Base-by-base conservation (phyloP, 805 yeast genomes). In the Candida pseudoglaebosa region DNA sequence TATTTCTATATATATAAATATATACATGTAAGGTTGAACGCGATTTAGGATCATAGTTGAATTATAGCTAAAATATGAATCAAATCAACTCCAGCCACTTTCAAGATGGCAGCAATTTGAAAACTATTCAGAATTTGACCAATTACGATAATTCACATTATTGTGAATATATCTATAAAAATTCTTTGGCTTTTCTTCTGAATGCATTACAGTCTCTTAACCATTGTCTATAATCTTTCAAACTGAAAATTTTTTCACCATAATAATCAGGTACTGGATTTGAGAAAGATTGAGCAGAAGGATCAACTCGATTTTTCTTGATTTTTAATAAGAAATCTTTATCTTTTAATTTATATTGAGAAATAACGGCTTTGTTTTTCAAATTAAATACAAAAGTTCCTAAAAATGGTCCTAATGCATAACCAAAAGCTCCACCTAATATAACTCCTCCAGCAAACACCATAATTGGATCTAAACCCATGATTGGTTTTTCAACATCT, bases 181-280 rank as follows among this genome's bases (percentile, higher is more conserved):
- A 86, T 52, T 84, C 90, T 56, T 75, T 75, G 16, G 88, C 75
- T 63, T 86, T 88, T 67, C 90, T 79, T 58, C 82, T 79, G 70
- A 84, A 93, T 26, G 95, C 89, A 54, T 87, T 83, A 56, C 96
- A 86, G 61, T 93, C 98, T 54, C 98, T 79, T 53, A 93, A 72
- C 99, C 99, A 93, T 61, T 86, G 93, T 65, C 89, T 84, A 65
- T 93, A 93, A 48, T 80, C 90, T 50, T 78, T 77, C 55, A 91
- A 64, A 38, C 95, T 83, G 38, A 88, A 87, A 45, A 93, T 90
- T 62, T 86, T 86, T 66, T 93, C 99, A 29, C 99, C 99, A 58
- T 93, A 93, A 65, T 89, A 93, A 62, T 93, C 99, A n/a, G 97
- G 96, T 34, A 93, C 95, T 10, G 98, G 98, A 63, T 91, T 93